These are phyloP conservation scores for Penicillium griseofulvum DNA, from an alignment of 2,329 filamentous ascomycete genomes.

Conservation along the genomic window DNA sequence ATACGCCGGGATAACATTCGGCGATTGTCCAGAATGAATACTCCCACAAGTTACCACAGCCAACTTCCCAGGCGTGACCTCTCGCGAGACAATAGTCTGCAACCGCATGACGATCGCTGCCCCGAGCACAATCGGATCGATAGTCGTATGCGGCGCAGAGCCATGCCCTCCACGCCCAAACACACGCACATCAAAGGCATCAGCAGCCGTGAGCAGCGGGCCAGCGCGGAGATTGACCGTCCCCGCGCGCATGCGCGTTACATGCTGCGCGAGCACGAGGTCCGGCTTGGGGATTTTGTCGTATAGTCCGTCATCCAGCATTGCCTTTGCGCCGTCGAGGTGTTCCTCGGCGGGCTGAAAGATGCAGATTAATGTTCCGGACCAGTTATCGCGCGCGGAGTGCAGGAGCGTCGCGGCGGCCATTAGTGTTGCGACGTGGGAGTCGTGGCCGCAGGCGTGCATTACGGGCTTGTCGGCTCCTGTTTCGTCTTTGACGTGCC, in stretches of 20 bases:
- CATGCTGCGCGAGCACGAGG: conserved; percentile 56
- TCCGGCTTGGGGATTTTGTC: conserved; percentile 55
- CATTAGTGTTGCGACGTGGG: conserved; percentile 61
- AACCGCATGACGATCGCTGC: conserved; percentile 41
- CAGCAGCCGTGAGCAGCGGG: conserved; percentile 35
- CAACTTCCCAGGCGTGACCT: conserved; percentile 40
- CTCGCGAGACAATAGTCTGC: conserved; percentile 42
- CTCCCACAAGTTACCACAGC: conserved; percentile 48
- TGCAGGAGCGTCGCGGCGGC: conserved; percentile 54
- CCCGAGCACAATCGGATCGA: conserved; percentile 52
- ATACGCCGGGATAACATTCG: conserved; percentile 49
- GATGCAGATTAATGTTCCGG: conserved; percentile 57
- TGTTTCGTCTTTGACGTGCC: conserved; percentile 43
- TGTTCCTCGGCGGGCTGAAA: conserved; percentile 66
- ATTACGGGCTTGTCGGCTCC: conserved; percentile 57
- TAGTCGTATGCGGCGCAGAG: conserved; percentile 40
- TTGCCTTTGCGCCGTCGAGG: conserved; percentile 57
- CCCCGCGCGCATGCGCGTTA: conserved; percentile 44
- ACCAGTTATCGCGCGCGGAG: conserved; percentile 48
- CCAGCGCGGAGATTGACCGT: conserved; percentile 35
- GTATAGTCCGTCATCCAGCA: conserved; percentile 59
- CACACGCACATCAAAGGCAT: conserved; percentile 38
- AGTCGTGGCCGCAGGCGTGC: conserved; percentile 69
- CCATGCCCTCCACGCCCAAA: conserved; percentile 48
- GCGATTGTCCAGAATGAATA: conserved; percentile 43